Evolutionary conservation across 768 basidiomycete species (phyloP), one percentile per base, ranked within the genome.

Genomic region (Fomitopsis serialis): DNA sequence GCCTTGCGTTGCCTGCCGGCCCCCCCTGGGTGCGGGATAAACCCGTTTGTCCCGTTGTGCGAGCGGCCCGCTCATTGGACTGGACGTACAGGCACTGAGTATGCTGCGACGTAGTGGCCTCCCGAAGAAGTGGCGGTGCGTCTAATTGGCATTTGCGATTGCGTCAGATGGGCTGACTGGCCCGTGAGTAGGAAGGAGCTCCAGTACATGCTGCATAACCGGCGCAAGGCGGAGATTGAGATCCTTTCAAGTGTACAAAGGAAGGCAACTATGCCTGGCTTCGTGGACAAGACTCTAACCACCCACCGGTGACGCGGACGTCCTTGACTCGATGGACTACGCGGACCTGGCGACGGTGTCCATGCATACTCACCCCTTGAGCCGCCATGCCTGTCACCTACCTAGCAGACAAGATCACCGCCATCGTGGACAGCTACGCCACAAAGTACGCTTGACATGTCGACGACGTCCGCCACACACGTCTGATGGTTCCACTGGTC

Each of bases 161-260:
- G 32, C 27, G 57, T 50, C 47, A 34, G 42, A 48, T 51, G 51
- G 48, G 35, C 44, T 42, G 45, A 21, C 4, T 23, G 7, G 10
- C 13, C 34, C 32, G 23, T 40, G 29, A 11, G 8, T 65, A 95
- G 93, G 70, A 84, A 81, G 58, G 92, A 96, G 62, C 80, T 98
- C 2, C 76, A 76, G 66, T 75, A 82, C 58, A 91, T 97, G 80
- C 68, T 98, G 34, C 84, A 89, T 63, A 74, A 71, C 4, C 81
- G 89, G n/a, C 81, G 85, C 43, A 98, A 98, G 69, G 95, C 95
- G 2, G 96, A 98, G 69, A 95, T 95, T 45, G 92, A 98, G 65
- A 75, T 89, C 40, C 63, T 91, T 34, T 69, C 61, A 37, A 48
- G 58, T 48, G 35, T 13, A 36, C 45, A 25, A 19, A 50, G 42